Percentiles rank a stretch among this genome's conserved stretches.
These are phyloP conservation scores for Limonium bicolor DNA, from an alignment of 148 eudicot species.

Conservation along the genomic window DNA sequence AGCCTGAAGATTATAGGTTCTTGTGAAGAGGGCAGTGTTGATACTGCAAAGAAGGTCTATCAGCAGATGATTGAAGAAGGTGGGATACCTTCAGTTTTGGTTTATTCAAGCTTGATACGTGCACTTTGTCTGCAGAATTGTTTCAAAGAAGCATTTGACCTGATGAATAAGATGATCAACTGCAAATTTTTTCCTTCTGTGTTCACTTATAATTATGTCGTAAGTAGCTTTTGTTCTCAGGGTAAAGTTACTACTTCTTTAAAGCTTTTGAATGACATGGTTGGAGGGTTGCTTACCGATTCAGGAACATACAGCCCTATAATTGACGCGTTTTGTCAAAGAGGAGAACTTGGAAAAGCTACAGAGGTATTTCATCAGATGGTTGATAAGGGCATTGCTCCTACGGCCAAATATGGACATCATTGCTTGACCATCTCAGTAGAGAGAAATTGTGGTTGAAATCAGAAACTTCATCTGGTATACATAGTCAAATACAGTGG, in stretches of 20 bases:
- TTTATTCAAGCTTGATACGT: conserved; percentile 47
- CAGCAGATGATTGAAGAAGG: conserved; percentile 54
- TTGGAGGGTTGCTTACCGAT: conserved; percentile 33
- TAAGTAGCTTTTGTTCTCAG: conserved; percentile 37
- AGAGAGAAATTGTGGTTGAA: conserved; percentile 6
- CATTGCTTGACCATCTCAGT: conserved; percentile 22
- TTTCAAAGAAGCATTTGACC: conserved; percentile 48
- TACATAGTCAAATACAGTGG: too few relatives aligned
- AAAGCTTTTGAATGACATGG: conserved; percentile 46
- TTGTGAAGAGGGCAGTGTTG: conserved; percentile 29
- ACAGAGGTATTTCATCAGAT: conserved; percentile 29
- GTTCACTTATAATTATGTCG: conserved; percentile 36
- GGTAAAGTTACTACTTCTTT: conserved; percentile 37
- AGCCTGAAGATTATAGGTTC: conserved; percentile 35
- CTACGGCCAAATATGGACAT: conserved; percentile 41
- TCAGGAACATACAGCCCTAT: conserved; percentile 39
- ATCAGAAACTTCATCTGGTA: too few relatives aligned
- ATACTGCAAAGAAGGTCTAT: conserved; percentile 37
- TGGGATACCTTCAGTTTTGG: conserved; percentile 47
- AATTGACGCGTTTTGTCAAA: conserved; percentile 26
- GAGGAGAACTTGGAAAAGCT: conserved; percentile 38
- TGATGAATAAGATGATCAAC: conserved; percentile 56
- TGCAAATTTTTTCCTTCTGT: conserved; percentile 37
- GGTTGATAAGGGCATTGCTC: conserved; percentile 41
- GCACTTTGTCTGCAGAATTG: conserved; percentile 22